phyloP scores from a whole-genome alignment of 2,329 filamentous ascomycete species.

The Didymella lethalis region DNA sequence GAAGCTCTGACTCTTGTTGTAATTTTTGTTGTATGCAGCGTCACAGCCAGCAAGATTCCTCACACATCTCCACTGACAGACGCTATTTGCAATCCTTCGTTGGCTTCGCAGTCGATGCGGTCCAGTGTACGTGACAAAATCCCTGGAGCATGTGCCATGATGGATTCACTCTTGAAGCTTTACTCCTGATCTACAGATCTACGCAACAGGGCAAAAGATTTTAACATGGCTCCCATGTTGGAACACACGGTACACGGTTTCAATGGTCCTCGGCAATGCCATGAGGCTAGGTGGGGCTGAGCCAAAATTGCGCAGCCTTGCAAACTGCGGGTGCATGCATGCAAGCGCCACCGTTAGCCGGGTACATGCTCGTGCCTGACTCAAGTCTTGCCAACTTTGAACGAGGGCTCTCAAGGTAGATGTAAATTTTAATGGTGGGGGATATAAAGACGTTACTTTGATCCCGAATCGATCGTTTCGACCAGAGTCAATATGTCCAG shows the following conservation, averaged over 20 bases:
- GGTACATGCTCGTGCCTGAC: not conserved
- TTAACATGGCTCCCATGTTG: not conserved
- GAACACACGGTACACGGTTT: not conserved
- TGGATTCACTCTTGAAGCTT: not conserved
- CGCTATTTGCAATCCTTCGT: not conserved
- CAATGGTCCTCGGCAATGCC: not conserved
- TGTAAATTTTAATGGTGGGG: not conserved
- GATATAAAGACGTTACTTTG: not conserved
- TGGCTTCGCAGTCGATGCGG: not conserved
- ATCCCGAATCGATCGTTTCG: not conserved
- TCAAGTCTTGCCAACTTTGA: not conserved
- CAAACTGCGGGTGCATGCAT: conserved; percentile 1
- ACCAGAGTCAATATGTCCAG: not conserved
- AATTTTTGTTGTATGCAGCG: not conserved
- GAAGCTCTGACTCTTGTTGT: no score
- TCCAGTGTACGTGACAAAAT: not conserved
- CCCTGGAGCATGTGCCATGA: not conserved
- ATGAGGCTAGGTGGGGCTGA: not conserved
- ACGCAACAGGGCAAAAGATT: not conserved
- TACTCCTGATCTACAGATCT: not conserved
- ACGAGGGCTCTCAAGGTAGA: not conserved
- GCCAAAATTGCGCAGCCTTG: not conserved
- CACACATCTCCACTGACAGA: not conserved
- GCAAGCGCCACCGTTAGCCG: conserved; percentile 1
- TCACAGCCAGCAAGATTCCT: not conserved